Conservation (phyloP, 1,284 basidiomycete genomes). For the Chiua sp. region DNA sequence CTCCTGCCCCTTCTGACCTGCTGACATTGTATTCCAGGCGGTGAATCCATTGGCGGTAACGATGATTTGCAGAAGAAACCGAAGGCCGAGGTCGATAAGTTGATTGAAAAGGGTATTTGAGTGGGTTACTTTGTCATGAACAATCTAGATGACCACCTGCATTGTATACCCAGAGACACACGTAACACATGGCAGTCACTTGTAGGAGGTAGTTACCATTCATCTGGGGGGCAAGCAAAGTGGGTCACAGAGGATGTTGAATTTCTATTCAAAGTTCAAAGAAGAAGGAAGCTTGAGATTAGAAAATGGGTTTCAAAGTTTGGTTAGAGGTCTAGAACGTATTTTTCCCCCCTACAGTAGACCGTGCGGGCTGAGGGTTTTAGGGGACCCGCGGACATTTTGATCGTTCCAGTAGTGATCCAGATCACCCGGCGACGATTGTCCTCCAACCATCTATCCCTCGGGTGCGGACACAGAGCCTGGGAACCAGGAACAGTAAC, state of each 20-base stretch:
- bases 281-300: no score
- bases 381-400: not conserved
- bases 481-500: not conserved
- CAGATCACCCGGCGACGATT: not conserved
- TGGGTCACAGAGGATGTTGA: not conserved
- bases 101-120: constrained; percentile 19
- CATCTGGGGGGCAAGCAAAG: not conserved
- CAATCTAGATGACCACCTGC: not conserved
- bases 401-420: not conserved
- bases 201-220: not conserved
- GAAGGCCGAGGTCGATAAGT: constrained; percentile 2
- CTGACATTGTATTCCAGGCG: constrained; percentile 17
- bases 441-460: not conserved
- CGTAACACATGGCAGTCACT: not conserved
- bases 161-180: constrained; percentile 11
- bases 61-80: constrained; percentile 17
- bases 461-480: not conserved
- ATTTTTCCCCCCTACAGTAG: no score
- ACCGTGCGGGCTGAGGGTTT: not conserved
- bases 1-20: accelerated
- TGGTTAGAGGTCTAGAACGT: not conserved
- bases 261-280: not conserved
- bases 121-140: not conserved
- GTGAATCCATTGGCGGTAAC: constrained; percentile 30
- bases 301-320: not conserved